Evolutionary conservation across 2,329 filamentous ascomycete species (phyloP).

Genomic region (Metarhizium album): DNA sequence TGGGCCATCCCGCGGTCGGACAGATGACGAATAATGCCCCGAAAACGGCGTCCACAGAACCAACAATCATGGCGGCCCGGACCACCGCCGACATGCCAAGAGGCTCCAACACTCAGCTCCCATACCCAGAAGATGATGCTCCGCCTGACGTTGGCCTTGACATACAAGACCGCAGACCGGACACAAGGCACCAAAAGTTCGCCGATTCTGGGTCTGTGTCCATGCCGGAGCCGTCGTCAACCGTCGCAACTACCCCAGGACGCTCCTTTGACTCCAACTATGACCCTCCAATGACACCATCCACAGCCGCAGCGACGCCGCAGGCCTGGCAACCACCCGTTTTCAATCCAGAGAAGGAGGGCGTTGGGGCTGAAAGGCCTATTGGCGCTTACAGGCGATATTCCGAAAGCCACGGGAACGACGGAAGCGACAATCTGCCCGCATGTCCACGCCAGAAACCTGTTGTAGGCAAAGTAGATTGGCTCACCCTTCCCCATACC

Average conservation of each 20-base stretch:
- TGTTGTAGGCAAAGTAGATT: conserved; percentile 58
- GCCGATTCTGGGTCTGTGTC: conserved; percentile 8
- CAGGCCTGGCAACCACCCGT: conserved; percentile 34
- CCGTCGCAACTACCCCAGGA: not conserved
- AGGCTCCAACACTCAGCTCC: conserved; percentile 17
- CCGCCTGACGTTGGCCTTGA: conserved; percentile 12
- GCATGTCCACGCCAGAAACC: conserved; percentile 58
- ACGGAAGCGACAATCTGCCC: conserved; percentile 35
- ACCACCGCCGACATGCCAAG: conserved; percentile 10
- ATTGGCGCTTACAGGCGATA: conserved; percentile 40
- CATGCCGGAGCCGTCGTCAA: conserved; percentile 13
- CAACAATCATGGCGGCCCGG: conserved; percentile 11
- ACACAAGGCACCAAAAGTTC: conserved; percentile 1
- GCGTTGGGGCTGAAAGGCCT: conserved; percentile 25
- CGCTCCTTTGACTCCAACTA: not conserved
- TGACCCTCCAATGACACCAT: conserved; percentile 1
- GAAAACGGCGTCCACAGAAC: not conserved
- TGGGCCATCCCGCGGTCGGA: conserved; percentile 15
- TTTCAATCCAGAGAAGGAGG: conserved; percentile 31
- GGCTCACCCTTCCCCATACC: conserved; percentile 65
- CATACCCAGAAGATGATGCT: conserved; percentile 29
- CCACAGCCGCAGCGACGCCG: conserved; percentile 10
- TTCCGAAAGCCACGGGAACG: conserved; percentile 30
- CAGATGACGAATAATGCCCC: not conserved
- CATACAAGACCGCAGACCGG: conserved; percentile 8